Conservation (phyloP, 495 filamentous ascomycete genomes). For the Penicillium cataractarum region DNA sequence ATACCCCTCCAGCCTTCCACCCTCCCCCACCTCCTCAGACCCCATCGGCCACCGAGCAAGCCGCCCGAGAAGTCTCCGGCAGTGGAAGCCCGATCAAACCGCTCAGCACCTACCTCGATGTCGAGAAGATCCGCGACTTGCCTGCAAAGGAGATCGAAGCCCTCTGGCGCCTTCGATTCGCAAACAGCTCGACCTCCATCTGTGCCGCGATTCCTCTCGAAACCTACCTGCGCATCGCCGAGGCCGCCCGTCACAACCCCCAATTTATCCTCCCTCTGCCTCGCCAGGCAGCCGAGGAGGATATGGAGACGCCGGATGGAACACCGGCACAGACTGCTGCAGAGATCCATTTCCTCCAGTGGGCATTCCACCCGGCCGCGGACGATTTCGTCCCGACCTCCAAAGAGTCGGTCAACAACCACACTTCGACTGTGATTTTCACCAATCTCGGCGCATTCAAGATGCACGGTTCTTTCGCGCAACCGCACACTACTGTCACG, state of each 20-base stretch:
- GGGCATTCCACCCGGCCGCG: slow-evolving; percentile 84
- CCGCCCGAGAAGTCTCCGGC: slow-evolving; percentile 33
- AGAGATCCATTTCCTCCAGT: slow-evolving; percentile 55
- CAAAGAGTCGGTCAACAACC: slow-evolving; percentile 44
- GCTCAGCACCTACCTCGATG: slow-evolving; percentile 79
- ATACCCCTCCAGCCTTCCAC: slow-evolving; percentile 34
- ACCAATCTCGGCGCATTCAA: slow-evolving; percentile 92
- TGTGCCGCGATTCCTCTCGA: slow-evolving; percentile 76
- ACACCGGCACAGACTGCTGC: slow-evolving; percentile 30
- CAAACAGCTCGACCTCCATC: slow-evolving; percentile 66
- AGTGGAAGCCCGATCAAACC: slow-evolving; percentile 68
- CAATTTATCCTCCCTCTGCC: slow-evolving; percentile 92
- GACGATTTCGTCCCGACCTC: slow-evolving; percentile 61
- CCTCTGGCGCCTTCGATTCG: slow-evolving; percentile 91
- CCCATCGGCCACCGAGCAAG: slow-evolving; percentile 37
- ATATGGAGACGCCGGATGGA: slow-evolving; percentile 9
- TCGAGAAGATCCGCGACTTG: slow-evolving; percentile 71
- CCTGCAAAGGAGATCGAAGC: slow-evolving; percentile 81
- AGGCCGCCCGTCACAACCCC: slow-evolving; percentile 71
- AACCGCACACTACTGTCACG: slow-evolving; percentile 90
- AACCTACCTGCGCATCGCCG: slow-evolving; percentile 69
- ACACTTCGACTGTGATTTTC: slow-evolving; percentile 83
- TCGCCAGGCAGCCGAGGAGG: slow-evolving; percentile 49
- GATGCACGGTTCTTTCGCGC: slow-evolving; percentile 81
- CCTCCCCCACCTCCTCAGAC: slow-evolving; percentile 34